Percentiles rank a stretch among this genome's conserved stretches.
These are phyloP conservation scores for Cyclotella kingstonii DNA, from an alignment of 108 stramenopile species.

Conservation along the genomic window DNA sequence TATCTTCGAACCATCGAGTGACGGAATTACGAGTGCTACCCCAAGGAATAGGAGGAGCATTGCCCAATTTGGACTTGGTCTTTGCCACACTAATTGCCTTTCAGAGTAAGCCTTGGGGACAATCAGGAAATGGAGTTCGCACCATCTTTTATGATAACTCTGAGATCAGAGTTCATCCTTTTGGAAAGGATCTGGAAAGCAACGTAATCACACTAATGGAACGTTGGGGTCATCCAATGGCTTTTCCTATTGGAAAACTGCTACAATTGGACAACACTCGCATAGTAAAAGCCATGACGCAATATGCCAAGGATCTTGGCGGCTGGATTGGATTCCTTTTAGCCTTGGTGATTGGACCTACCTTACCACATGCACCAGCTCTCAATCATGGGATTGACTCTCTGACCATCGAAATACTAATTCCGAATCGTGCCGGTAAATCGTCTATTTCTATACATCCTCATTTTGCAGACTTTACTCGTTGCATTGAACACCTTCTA, in stretches of 20 bases:
- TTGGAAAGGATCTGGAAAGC: constrained; percentile 4
- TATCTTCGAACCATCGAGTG: neutral
- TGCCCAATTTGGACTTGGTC: constrained; percentile 84
- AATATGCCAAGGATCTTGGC: constrained; percentile 52
- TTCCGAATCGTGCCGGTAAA: constrained; percentile 1
- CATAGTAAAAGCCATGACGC: constrained; percentile 15
- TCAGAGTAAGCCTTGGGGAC: constrained; percentile 23
- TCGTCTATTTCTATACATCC: constrained; percentile 22
- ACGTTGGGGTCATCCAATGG: neutral
- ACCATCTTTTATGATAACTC: constrained; percentile 28
- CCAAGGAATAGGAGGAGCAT: constrained; percentile 66
- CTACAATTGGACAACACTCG: constrained; percentile 10
- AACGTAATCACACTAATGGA: neutral
- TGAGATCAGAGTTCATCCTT: constrained; percentile 31
- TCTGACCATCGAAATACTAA: constrained; percentile 59
- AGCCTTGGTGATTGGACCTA: constrained; percentile 33
- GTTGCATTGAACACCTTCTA: constrained; percentile 56
- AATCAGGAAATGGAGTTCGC: neutral
- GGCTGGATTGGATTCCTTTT: constrained; percentile 46
- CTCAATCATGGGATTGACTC: constrained; percentile 80
- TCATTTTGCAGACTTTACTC: constrained; percentile 51
- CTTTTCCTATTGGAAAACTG: neutral
- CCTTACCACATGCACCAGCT: constrained; percentile 65
- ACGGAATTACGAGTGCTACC: constrained; percentile 56
- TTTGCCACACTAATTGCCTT: constrained; percentile 55